Evolutionary conservation across 495 filamentous ascomycete species (phyloP), one percentile per base, ranked within the genome.

Genomic region (Xylaria acuta): DNA sequence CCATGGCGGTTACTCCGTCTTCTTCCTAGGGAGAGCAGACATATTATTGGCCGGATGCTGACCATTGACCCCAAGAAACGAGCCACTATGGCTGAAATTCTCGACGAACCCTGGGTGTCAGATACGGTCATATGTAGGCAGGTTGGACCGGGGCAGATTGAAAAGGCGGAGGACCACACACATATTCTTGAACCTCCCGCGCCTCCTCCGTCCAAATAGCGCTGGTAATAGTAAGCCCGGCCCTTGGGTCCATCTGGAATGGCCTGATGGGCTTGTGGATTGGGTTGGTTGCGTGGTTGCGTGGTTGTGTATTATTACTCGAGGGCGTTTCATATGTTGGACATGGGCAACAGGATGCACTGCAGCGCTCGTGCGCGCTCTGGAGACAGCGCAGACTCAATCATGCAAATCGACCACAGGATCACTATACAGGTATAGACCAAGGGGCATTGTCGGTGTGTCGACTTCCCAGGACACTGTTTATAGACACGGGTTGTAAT

Each of bases 1-100:
- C 97, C 97, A 14, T 97, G 95, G 92, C 90, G 96, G 49, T 87
- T 99, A 69, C 87, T 99, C n/a, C 89, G 96, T 64, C 87, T 98
- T 8, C 87, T 99, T 4, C 96, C 96, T 11, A 88, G 96, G 72
- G 96, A 98, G 82, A 97, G 90, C 67, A 86, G 96, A 38, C 90
- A 93, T 75, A 93, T 99, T 71, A 94, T 99, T 65, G 92, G 92
- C 30, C 88, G 92, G 53, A 99, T 99, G 96, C 86, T 99, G 62
- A 94, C 97, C 75, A 84, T 97, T 51, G 89, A 96, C 75, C 94
- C 96, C 5, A 92, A 89, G 74, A 91, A 92, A 69, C 88, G 96
- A 51, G 97, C 94, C 6, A 94, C 87, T 7, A 88, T 98, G 81
- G 86, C 90, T 20, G 94, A 98, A 78, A 92, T 98, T 20, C 81